These are phyloP conservation scores for Zygosaccharomyces pseudobailii DNA, from an alignment of 1,139 yeast genomes.

Conservation along the genomic window DNA sequence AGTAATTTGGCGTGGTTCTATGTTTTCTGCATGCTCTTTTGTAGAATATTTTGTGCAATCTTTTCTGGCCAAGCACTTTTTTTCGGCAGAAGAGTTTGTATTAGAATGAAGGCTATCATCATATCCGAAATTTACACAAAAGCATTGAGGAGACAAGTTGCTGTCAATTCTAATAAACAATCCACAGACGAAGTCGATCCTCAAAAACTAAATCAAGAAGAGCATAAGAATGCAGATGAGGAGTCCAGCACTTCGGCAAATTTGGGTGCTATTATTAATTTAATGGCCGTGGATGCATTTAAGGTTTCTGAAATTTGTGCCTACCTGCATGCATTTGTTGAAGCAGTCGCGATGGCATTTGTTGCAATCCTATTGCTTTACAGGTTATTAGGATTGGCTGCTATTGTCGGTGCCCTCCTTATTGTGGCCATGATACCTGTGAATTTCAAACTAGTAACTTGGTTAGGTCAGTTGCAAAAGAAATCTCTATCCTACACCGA, in stretches of 20 bases:
- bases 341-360: slow-evolving; percentile 63
- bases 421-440: slow-evolving; percentile 66
- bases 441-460: slow-evolving; percentile 61
- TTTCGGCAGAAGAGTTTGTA: slow-evolving; percentile 88
- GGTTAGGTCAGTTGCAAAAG: slow-evolving; percentile 64
- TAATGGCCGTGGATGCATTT: slow-evolving; percentile 95
- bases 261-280: slow-evolving; percentile 85
- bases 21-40: slow-evolving; percentile 65
- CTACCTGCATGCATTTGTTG: slow-evolving; percentile 74
- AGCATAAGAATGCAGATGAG: slow-evolving; percentile 35
- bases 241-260: slow-evolving; percentile 51
- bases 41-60: slow-evolving; percentile 57
- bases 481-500: slow-evolving; percentile 78
- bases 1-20: slow-evolving; percentile 80
- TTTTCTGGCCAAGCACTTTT: slow-evolving; percentile 78
- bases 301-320: slow-evolving; percentile 91
- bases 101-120: slow-evolving; percentile 82
- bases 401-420: slow-evolving; percentile 70
- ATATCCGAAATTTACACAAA: slow-evolving; percentile 91
- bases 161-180: slow-evolving; percentile 36
- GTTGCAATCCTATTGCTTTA: slow-evolving; percentile 67
- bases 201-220: slow-evolving; percentile 24
- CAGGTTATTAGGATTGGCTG: slow-evolving; percentile 78
- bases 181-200: slow-evolving; percentile 28
- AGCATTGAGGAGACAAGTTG: slow-evolving; percentile 77